These are phyloP conservation scores for Crucibulum laeve DNA, from an alignment of 768 basidiomycete species.

Conservation along the genomic window DNA sequence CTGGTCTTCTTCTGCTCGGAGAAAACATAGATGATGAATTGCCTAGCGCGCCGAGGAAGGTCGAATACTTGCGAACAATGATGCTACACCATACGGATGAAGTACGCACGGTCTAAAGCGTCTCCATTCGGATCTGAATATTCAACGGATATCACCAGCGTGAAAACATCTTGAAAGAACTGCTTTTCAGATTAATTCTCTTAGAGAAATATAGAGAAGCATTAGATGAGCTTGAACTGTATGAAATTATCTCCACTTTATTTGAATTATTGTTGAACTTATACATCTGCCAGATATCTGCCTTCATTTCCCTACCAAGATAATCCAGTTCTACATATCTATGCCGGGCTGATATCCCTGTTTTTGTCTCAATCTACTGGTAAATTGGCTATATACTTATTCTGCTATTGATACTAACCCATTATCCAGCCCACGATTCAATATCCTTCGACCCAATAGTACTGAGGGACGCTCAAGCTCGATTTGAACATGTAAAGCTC, in stretches of 20 bases:
- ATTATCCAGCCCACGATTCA: constrained; percentile 4
- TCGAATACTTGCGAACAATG: constrained; percentile 65
- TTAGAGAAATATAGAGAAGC: constrained; percentile 60
- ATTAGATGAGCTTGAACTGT: constrained; percentile 85
- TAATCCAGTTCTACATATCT: constrained; percentile 73
- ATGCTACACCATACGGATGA: constrained; percentile 67
- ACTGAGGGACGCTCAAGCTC: constrained; percentile 54
- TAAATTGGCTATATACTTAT: constrained; percentile 7
- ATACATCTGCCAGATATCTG: constrained; percentile 62
- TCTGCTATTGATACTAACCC: constrained; percentile 1
- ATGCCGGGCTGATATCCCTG: constrained; percentile 74
- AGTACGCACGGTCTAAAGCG: constrained; percentile 34
- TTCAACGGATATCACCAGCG: constrained; percentile 49
- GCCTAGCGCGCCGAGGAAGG: constrained; percentile 23
- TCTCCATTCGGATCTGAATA: neutral
- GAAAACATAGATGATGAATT: constrained; percentile 21
- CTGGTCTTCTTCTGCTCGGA: constrained; percentile 54
- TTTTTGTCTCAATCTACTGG: constrained; percentile 46
- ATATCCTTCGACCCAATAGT: constrained; percentile 27
- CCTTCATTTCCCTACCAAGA: constrained; percentile 87
- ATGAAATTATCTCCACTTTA: constrained; percentile 18
- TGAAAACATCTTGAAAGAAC: constrained; percentile 70
- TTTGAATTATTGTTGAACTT: constrained; percentile 4
- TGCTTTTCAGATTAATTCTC: constrained; percentile 64
- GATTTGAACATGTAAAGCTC: constrained; percentile 58